Base-by-base conservation (phyloP, 352 stramenopile genomes). In the Pythium insidiosum region DNA sequence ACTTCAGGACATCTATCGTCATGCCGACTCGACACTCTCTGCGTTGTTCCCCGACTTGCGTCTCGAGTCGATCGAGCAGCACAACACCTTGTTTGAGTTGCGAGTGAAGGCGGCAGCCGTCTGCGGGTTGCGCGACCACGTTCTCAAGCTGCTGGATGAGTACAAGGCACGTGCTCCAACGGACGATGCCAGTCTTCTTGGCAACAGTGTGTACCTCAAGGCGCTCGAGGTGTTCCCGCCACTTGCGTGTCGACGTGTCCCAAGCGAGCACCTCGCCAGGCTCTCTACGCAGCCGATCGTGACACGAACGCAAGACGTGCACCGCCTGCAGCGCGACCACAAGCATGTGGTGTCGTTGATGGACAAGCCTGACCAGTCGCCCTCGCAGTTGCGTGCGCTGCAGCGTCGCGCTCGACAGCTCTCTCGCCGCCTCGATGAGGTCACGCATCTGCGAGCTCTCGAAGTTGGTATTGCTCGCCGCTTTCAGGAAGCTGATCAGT, bases 21-120 rank as follows among this genome's bases (percentile, higher is more conserved):
- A 67, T 19, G 69, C 78, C 7, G 71, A 86, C 36, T 66, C 78
- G 49, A 63, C 80, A 47, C 63, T 88, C 40, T 57, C 55, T 11
- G 51, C 40, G n/a, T 60, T 68, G n/a, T 83, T 84, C 41, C 64
- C 70, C 2, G 66, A 38, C 11, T 18, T 68, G 38, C 39, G 37
- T 3, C 82, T 76, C 37, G 56, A 45, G 15, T 66, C 51, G 12
- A 16, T 55, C 1, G 53, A 53, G n/a, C 57, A 85, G 18, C 73
- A 80, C 43, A 61, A 78, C 21, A 49, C 66, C 3, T 63, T 86
- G 5, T 87, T 74, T 39, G 61, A 60, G 30, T 61, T 84, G 35
- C 77, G 73, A n/a, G 43, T 61, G 13, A 87, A 87, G 50, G 66
- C 77, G 11, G 69, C 76, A 0, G 77, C 77, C 6, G 61, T 66